Conservation (phyloP, 2,329 filamentous ascomycete genomes). For the Diaporthe citri region DNA sequence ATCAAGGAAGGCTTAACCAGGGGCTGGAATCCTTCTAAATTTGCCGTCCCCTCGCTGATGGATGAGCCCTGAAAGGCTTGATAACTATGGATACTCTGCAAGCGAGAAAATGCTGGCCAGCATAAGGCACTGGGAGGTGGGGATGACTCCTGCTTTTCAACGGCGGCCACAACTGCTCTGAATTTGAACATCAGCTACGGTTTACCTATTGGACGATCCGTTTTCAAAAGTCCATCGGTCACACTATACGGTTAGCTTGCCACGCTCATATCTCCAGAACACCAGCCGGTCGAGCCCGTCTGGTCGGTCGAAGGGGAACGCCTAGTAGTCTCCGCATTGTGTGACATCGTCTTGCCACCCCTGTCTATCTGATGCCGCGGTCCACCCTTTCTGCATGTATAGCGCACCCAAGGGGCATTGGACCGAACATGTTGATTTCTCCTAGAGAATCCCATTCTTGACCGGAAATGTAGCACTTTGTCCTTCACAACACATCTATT, state of each 20-base stretch:
- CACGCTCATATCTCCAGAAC: neutral
- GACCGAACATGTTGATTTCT: neutral
- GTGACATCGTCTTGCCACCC: conserved; percentile 8
- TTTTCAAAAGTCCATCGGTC: neutral
- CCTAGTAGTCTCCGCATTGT: neutral
- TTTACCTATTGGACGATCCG: no score
- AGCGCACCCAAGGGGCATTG: neutral
- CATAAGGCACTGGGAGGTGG: neutral
- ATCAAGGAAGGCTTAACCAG: conserved; percentile 1
- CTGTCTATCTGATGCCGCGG: conserved; percentile 21
- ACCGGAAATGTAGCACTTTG: neutral
- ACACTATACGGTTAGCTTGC: neutral
- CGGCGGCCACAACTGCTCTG: neutral
- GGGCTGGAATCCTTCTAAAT: conserved; percentile 4
- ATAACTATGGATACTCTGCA: neutral
- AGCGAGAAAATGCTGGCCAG: neutral
- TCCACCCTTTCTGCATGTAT: neutral
- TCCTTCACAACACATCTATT: neutral
- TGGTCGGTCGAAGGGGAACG: neutral
- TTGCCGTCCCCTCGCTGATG: neutral
- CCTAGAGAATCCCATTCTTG: conserved; percentile 4
- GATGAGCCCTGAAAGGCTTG: neutral
- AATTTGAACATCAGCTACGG: neutral
- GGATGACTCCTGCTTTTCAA: neutral
- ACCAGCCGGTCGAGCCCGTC: neutral